phyloP scores from a whole-genome alignment of 2,329 filamentous ascomycete genomes.

The Penicillium brevicompactum region DNA sequence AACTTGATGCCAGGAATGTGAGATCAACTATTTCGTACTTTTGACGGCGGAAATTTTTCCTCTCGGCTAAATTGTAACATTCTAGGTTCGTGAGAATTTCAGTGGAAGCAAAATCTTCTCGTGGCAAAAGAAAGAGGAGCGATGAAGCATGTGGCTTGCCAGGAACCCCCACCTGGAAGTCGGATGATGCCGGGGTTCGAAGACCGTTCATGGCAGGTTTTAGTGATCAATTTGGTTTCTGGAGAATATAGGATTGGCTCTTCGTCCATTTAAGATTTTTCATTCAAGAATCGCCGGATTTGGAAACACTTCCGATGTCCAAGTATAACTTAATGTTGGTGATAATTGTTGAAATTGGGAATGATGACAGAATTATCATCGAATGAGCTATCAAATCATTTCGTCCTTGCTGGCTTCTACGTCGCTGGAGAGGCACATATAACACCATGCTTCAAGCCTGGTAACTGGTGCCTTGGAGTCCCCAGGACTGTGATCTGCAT shows the following conservation, averaged over 20 bases:
- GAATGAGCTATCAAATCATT: no score
- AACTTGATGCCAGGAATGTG: not conserved
- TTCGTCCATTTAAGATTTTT: not conserved
- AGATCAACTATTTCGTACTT: not conserved
- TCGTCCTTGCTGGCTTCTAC: no score
- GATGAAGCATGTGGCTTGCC: conserved; percentile 2
- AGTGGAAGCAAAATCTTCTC: not conserved
- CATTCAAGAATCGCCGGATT: not conserved
- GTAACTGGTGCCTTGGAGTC: no score
- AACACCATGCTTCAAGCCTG: no score
- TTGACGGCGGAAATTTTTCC: not conserved
- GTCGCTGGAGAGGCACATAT: no score
- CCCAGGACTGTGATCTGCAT: no score
- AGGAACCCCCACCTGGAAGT: not conserved
- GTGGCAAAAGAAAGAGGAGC: not conserved
- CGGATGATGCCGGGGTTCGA: not conserved
- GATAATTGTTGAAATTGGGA: not conserved
- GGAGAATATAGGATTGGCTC: not conserved
- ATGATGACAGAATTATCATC: not conserved
- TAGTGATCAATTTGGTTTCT: not conserved
- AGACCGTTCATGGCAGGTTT: not conserved
- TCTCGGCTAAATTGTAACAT: not conserved
- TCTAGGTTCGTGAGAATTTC: not conserved
- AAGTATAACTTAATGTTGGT: no score
- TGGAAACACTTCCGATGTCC: not conserved